Evolutionary conservation across 192 early-diverging fungal genomes (phyloP), one percentile per base, ranked within the genome.

Genomic region (Ramicandelaber brevisporus): DNA sequence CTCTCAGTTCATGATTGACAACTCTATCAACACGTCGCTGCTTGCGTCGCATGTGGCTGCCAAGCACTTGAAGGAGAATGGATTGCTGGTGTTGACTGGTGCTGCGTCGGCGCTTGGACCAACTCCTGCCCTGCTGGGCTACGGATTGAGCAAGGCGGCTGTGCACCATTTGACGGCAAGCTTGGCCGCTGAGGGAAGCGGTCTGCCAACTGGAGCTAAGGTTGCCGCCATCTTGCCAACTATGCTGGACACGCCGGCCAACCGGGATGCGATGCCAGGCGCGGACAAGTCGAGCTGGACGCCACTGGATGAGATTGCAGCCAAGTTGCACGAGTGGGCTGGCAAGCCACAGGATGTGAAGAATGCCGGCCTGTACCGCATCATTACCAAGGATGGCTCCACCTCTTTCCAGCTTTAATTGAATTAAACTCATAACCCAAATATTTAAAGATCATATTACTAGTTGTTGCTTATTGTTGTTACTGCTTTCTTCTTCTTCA

Each of bases 111-210:
- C 76, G 8, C 46, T 51, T 6, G 47, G 60, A 19, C 68, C 65
- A 16, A 89, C 84, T 1, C 84, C 79, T 5, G 63, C 48, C 21
- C 64, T 62, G 70, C 65, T 87, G 33, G 85, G 81, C 8, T 95
- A 97, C 43, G 90, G 90, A 17, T 52, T 85, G 46, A 80, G 83
- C 26, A 97, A 97, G 46, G 81, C 85, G 8, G 72, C 72, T 3
- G 83, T 88, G 13, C 85, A 92, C 52, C 90, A 97, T 20, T 43
- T 92, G 34, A 66, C 82, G 0, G 46, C 65, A 17, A 77, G 73
- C 38, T 43, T 78, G 24, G 74, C 83, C 21, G 62, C 53, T 3
- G 36, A 59, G 22, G 61, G 53, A 8, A 65, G 68, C 31, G 90
- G 87, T 3, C 44, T 97, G 8, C 78, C 77, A 18, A 32, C 48